phyloP scores from a whole-genome alignment of 2,329 filamentous ascomycete genomes.

The Fusarium foetens region DNA sequence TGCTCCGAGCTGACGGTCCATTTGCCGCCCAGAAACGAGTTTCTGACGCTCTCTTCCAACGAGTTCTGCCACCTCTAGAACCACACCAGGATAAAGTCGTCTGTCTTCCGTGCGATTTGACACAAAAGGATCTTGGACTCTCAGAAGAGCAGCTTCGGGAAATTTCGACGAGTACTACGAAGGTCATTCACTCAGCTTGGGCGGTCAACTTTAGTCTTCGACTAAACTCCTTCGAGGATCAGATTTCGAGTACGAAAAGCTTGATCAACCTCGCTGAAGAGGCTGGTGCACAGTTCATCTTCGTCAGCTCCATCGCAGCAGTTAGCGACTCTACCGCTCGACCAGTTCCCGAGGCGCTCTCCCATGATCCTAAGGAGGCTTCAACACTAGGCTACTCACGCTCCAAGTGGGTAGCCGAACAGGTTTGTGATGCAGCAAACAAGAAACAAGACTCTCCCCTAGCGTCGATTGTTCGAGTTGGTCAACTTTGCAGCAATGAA shows the following conservation, averaged over 20 bases:
- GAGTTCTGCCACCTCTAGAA: constrained; percentile 4
- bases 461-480: constrained; percentile 55
- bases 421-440: constrained; percentile 51
- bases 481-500: constrained; percentile 61
- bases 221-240: constrained; percentile 61
- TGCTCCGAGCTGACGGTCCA: constrained; percentile 55
- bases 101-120: constrained; percentile 32
- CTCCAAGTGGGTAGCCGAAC: constrained; percentile 55
- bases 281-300: constrained; percentile 52
- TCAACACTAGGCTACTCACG: constrained; percentile 57
- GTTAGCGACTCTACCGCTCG: constrained; percentile 49
- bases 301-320: constrained; percentile 62
- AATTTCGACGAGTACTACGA: neutral
- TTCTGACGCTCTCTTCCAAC: constrained; percentile 17
- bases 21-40: constrained; percentile 9
- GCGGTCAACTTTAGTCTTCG: constrained; percentile 66
- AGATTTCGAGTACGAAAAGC: constrained; percentile 57
- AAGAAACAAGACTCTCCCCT: rapidly evolving
- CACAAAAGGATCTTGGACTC: constrained; percentile 9
- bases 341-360: constrained; percentile 48
- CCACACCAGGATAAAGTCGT: constrained; percentile 4
- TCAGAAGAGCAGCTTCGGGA: neutral
- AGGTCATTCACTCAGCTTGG: constrained; percentile 63
- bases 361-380: constrained; percentile 26
- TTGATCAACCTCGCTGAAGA: constrained; percentile 52